Percentiles rank a stretch among this genome's conserved stretches.
phyloP scores from a whole-genome alignment of 139 green algal genomes.

The Eudorina sp. region DNA sequence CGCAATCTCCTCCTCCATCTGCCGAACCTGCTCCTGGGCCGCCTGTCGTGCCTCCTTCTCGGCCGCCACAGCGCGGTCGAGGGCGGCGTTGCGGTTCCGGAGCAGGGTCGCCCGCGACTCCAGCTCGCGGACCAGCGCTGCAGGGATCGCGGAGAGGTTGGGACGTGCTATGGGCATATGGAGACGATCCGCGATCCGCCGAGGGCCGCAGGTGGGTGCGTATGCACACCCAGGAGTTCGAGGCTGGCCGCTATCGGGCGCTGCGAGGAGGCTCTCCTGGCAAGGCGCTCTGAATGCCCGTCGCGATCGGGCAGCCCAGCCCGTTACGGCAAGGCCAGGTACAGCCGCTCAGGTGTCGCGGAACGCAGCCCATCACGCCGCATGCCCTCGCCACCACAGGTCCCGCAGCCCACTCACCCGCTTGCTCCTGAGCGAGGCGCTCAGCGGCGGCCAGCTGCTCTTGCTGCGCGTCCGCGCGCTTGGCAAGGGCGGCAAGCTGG shows the following conservation, averaged over 20 bases:
- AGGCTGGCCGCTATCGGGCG: no score
- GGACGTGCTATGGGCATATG: no score
- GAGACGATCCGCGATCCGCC: no score
- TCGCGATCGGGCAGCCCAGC: no score
- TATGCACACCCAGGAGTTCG: no score
- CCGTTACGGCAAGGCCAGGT: no score
- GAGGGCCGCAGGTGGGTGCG: no score
- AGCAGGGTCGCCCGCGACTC: constrained; percentile 34
- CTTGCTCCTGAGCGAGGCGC: constrained; percentile 6
- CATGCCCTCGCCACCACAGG: neutral
- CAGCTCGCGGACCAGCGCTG: constrained; percentile 34
- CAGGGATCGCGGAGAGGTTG: no score
- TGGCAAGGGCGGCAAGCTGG: constrained; percentile 11
- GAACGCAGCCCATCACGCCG: neutral
- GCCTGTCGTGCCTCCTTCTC: constrained; percentile 34
- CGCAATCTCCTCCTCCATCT: constrained; percentile 46
- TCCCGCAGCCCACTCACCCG: neutral
- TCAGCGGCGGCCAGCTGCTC: constrained; percentile 14
- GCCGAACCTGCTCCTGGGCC: constrained; percentile 38
- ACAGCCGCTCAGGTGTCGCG: no score
- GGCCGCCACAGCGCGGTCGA: constrained; percentile 17
- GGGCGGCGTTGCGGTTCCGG: constrained; percentile 26
- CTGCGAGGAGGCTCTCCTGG: no score
- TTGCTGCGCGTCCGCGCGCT: neutral
- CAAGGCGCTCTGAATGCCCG: no score